Base-by-base conservation (phyloP, 192 early-diverging fungal genomes). In the Obelidium mucronatum region DNA sequence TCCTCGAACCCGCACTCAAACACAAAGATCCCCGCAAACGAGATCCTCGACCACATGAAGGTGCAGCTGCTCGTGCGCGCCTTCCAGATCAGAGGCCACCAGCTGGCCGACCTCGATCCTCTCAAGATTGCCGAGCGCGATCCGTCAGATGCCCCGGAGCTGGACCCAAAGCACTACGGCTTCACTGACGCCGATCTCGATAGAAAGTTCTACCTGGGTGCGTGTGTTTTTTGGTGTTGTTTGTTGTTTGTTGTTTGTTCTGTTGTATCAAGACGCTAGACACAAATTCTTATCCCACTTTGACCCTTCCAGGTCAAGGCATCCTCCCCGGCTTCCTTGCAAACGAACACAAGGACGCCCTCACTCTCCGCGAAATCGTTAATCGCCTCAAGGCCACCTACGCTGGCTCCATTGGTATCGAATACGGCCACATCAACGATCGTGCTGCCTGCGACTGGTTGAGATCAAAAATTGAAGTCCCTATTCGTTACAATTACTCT, bases 371-470 rank as follows among this genome's bases (percentile, higher is more conserved):
- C 74, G 94, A 99, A 82, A 97, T 99, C 63, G 84, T 99, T 60
- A 81, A 90, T 42, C 84, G 84, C 58, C 86, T 98, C 61, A 88
- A 95, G 83, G 81, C 78, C 59, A 94, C 94, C 55, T 99, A 99
- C 84, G 95, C 94, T 76, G 93, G 94, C 52, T 90, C 93, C n/a
- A 91, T 98, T 48, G 97, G 96, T 82, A 85, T 97, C 72, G 97
- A 99, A 84, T 99, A 98, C 86, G 95, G 95, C 67, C 97, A 99
- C 85, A 99, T 99, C 80, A 92, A 94, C 59, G 96, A 98, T 85
- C 93, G 96, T 76, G 89, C 84, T 37, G 92, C 94, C 81, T 98
- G 96, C 85, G 95, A 99, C 87, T 99, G 97, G 97, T 93, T 99
- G 78, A 89, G 96, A 44, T 83, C 90, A 73, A 91, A 92, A 56